Conservation (phyloP, 176 grass and related monocot species). For the Secale cereale region DNA sequence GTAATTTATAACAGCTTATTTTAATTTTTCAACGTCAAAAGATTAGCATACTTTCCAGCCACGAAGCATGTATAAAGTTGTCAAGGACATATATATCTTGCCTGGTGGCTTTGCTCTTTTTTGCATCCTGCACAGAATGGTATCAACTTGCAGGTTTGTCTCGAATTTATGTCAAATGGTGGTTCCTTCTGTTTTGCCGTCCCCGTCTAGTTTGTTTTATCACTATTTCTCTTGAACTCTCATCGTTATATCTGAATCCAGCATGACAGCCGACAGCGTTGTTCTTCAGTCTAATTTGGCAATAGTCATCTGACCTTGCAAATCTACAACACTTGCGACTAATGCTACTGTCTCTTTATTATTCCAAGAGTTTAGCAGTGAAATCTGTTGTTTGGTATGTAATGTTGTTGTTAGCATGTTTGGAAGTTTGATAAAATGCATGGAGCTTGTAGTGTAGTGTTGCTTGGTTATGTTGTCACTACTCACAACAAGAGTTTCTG, state of each 20-base stretch:
- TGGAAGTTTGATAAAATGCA: background rate
- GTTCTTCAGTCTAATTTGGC: constrained; percentile 68
- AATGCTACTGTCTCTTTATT: background rate
- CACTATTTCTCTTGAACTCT: constrained; percentile 16
- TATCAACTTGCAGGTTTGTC: constrained; percentile 73
- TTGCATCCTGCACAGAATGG: constrained; percentile 62
- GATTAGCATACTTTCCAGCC: no score
- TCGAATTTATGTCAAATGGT: constrained; percentile 1
- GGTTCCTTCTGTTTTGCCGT: background rate
- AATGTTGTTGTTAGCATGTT: background rate
- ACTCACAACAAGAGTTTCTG: no score
- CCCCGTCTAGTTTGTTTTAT: background rate
- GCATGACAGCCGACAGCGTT: constrained; percentile 52
- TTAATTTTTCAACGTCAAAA: no score
- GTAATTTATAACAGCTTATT: no score
- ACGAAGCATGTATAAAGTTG: no score
- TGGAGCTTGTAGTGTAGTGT: background rate
- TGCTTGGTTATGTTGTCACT: background rate
- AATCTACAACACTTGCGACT: background rate
- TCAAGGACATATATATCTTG: no score
- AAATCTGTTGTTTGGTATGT: background rate
- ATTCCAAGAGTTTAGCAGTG: background rate
- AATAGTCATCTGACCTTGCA: constrained; percentile 42
- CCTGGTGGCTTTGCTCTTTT: no score
- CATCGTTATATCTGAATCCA: constrained; percentile 43